Evolutionary conservation across 2,329 filamentous ascomycete species (phyloP).

Genomic region (Fusarium nodosum): DNA sequence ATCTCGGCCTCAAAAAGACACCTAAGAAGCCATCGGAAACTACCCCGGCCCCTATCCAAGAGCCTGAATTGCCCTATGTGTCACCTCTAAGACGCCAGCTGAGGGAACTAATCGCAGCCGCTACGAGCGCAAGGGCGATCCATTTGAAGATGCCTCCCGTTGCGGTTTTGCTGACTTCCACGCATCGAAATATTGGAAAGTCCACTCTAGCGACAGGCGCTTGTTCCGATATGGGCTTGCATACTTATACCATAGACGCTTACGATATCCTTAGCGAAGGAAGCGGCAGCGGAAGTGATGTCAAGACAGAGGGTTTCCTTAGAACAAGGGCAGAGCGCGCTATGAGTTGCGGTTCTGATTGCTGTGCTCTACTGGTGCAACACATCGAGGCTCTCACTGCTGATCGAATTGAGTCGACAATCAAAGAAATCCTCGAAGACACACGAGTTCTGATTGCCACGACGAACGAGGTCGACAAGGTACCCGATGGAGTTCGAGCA

Average conservation of each 20-base stretch:
- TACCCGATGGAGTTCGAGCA: slow-evolving; percentile 89
- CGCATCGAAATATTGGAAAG: slow-evolving; percentile 94
- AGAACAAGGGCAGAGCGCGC: slow-evolving; percentile 90
- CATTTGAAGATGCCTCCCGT: slow-evolving; percentile 89
- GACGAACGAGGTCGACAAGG: slow-evolving; percentile 93
- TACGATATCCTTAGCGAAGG: slow-evolving; percentile 97
- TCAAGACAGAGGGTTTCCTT: slow-evolving; percentile 93
- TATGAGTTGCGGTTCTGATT: slow-evolving; percentile 86
- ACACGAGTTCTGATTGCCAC: slow-evolving; percentile 90
- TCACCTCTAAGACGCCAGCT: slow-evolving; percentile 77
- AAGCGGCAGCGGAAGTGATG: slow-evolving; percentile 82
- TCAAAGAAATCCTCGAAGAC: slow-evolving; percentile 86
- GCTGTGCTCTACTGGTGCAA: slow-evolving; percentile 85
- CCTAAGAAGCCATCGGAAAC: slow-evolving; percentile 63
- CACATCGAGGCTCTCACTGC: slow-evolving; percentile 93
- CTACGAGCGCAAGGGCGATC: slow-evolving; percentile 88
- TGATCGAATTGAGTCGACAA: slow-evolving; percentile 86
- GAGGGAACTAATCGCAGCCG: slow-evolving; percentile 86
- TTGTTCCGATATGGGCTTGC: slow-evolving; percentile 89
- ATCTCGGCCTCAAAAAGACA: slow-evolving; percentile 80
- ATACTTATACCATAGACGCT: slow-evolving; percentile 89
- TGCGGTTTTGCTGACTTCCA: slow-evolving; percentile 89
- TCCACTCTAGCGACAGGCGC: slow-evolving; percentile 81
- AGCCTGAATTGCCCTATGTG: slow-evolving; percentile 64
- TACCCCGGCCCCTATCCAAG: slow-evolving; percentile 58